Conservation (phyloP, 179 eudicot genomes). For the Beta corolliflora region DNA sequence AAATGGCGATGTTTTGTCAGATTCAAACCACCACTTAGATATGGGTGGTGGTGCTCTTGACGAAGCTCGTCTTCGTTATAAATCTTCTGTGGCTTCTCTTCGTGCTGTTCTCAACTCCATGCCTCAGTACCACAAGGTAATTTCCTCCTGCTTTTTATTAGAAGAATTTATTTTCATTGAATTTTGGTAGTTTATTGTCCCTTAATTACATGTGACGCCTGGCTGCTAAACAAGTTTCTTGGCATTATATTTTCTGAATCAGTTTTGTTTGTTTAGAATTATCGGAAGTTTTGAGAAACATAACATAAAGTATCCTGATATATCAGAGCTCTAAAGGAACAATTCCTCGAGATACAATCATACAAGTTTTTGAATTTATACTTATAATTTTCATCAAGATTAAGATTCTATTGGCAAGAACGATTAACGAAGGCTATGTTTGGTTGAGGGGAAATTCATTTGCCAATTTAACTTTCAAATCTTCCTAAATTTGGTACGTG, state of each 20-base stretch:
- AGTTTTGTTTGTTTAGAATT: neutral
- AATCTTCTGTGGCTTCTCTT: constrained; percentile 63
- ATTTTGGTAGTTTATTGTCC: neutral
- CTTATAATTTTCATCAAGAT: neutral
- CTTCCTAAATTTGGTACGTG: neutral
- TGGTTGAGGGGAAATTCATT: neutral
- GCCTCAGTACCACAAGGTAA: constrained; percentile 59
- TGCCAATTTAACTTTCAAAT: neutral
- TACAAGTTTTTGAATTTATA: neutral
- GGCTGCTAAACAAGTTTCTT: neutral
- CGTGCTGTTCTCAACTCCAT: constrained; percentile 67
- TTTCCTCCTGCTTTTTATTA: neutral
- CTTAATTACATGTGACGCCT: neutral
- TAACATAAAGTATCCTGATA: neutral
- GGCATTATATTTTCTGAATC: neutral
- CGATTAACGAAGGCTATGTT: neutral
- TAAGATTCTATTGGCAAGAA: neutral
- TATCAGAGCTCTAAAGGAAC: neutral
- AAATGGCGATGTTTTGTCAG: constrained; percentile 34
- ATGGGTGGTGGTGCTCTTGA: constrained; percentile 88
- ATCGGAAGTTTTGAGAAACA: neutral
- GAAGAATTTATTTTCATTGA: neutral
- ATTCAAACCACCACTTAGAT: constrained; percentile 52
- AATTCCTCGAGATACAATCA: neutral
- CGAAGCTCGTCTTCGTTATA: constrained; percentile 72